Evolutionary conservation across 768 basidiomycete genomes (phyloP).

Genomic region (Botryobasidium botryosum): DNA sequence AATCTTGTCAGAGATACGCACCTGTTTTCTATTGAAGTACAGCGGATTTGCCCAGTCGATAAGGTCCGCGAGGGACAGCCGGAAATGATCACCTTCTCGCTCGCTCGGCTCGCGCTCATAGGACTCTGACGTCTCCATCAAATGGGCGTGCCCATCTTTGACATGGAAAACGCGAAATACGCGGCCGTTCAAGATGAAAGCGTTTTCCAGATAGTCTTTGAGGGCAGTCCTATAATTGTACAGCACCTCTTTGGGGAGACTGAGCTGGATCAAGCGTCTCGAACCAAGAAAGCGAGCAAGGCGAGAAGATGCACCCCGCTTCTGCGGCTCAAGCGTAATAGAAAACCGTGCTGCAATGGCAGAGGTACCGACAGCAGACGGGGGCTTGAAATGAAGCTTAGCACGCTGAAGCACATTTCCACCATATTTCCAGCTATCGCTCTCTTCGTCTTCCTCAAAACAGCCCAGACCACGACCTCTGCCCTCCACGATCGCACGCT

Average conservation of each 20-base stretch:
- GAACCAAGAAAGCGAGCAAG: too few species aligned
- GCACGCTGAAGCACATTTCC: constrained; percentile 29
- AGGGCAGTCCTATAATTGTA: constrained; percentile 21
- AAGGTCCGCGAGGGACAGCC: constrained; percentile 28
- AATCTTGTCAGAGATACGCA: constrained; percentile 18
- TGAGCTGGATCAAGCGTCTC: too few species aligned
- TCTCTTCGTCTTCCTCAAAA: constrained; percentile 13
- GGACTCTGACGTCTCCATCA: constrained; percentile 36
- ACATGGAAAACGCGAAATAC: constrained; percentile 45
- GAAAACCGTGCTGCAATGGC: too few species aligned
- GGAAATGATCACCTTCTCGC: constrained; percentile 1
- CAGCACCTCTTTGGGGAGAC: too few species aligned
- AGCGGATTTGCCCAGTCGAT: constrained; percentile 39
- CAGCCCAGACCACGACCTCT: constrained; percentile 29
- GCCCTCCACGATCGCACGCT: constrained; percentile 22
- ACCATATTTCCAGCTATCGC: constrained; percentile 34
- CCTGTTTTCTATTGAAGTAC: constrained; percentile 32
- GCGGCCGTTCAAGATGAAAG: constrained; percentile 34
- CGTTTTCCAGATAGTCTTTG: constrained; percentile 28
- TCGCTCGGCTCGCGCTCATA: not conserved
- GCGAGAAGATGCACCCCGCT: too few species aligned
- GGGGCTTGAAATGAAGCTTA: too few species aligned
- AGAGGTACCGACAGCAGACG: too few species aligned
- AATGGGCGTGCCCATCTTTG: constrained; percentile 42
- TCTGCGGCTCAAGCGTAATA: too few species aligned